A percentile compares a stretch with the other conserved stretches of the same genome.
Conservation (phyloP, 108 stramenopile genomes). For the Craspedostauros australis region DNA sequence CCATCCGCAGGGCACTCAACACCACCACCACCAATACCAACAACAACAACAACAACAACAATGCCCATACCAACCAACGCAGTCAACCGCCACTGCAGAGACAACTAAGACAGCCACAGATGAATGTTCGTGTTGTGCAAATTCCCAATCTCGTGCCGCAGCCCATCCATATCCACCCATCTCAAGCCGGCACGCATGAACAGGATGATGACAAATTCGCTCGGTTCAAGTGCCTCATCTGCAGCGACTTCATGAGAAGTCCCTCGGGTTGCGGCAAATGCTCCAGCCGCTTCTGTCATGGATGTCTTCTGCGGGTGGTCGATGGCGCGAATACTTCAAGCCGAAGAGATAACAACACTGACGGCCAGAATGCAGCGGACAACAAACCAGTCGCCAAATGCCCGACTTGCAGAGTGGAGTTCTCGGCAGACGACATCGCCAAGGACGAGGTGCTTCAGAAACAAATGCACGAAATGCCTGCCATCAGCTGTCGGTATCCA, state of each 20-base stretch:
- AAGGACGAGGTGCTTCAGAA: constrained; percentile 6
- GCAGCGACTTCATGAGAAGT: constrained; percentile 22
- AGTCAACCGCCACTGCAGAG: too few relatives aligned
- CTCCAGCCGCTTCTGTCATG: constrained; percentile 22
- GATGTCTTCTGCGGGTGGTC: constrained; percentile 12
- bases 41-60: too few relatives aligned
- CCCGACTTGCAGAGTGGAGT: constrained; percentile 23
- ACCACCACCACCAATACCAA: too few relatives aligned
- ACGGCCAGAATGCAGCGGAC: background rate
- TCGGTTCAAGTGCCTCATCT: constrained; percentile 21
- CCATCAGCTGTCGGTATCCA: constrained; percentile 15
- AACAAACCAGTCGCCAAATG: constrained; percentile 13
- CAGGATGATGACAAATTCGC: background rate
- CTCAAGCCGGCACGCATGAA: background rate
- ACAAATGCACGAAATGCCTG: constrained; percentile 1
- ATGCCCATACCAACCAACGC: too few relatives aligned
- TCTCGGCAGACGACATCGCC: constrained; percentile 1
- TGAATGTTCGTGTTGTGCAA: too few relatives aligned
- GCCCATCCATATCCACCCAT: too few relatives aligned
- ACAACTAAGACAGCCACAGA: too few relatives aligned
- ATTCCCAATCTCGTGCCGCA: too few relatives aligned
- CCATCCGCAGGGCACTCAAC: too few relatives aligned
- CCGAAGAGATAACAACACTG: background rate
- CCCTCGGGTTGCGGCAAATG: constrained; percentile 30
- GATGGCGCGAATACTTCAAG: background rate